phyloP scores from a whole-genome alignment of 2,329 filamentous ascomycete species.

The Venturia carpophila region DNA sequence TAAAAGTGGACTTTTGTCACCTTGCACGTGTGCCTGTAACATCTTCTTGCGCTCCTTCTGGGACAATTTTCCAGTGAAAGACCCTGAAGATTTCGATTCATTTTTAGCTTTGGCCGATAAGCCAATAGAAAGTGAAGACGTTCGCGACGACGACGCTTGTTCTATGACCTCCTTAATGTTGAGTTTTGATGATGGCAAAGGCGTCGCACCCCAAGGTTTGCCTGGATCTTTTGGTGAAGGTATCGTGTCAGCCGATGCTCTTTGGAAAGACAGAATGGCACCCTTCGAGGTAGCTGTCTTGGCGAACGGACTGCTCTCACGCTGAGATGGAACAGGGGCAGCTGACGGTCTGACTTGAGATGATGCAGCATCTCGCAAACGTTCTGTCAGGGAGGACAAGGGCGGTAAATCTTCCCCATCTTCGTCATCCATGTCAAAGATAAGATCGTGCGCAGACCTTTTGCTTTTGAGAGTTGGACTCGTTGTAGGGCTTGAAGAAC shows the following conservation, averaged over 20 bases:
- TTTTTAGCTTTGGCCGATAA: conserved; percentile 41
- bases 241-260: conserved; percentile 19
- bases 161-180: conserved; percentile 72
- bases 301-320: background rate
- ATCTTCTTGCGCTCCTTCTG: conserved; percentile 88
- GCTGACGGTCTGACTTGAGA: background rate
- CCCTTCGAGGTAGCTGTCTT: background rate
- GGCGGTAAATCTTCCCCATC: conserved; percentile 28
- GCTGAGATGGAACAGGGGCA: background rate
- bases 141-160: conserved; percentile 45
- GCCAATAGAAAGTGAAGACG: conserved; percentile 47
- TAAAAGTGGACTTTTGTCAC: conserved; percentile 24
- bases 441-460: conserved; percentile 65
- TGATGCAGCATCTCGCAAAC: conserved; percentile 10
- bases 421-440: conserved; percentile 92
- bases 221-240: conserved; percentile 24
- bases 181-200: conserved; percentile 54
- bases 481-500: conserved; percentile 50
- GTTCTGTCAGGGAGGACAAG: background rate
- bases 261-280: conserved; percentile 2
- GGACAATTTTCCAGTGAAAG: conserved; percentile 57
- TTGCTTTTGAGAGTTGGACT: conserved; percentile 63
- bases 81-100: conserved; percentile 29
- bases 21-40: conserved; percentile 36
- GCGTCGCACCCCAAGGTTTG: conserved; percentile 46